Percentiles rank a stretch among this genome's conserved stretches.
Conservation (phyloP, 2,329 filamentous ascomycete species). For the Periglandula ipomoeae region DNA sequence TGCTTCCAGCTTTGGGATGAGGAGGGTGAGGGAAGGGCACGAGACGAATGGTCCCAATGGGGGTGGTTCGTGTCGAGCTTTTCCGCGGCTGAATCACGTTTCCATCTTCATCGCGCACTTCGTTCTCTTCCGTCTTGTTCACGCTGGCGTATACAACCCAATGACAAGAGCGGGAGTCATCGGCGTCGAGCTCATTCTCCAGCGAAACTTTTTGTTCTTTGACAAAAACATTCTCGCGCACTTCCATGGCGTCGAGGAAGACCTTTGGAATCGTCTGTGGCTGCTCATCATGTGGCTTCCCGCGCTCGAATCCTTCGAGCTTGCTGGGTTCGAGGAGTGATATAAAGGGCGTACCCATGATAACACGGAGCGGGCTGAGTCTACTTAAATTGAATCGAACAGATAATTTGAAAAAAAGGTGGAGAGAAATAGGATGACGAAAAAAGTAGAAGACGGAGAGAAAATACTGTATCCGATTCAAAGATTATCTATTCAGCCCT, state of each 20-base stretch:
- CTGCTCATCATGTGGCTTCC: conserved; percentile 33
- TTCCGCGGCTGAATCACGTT: conserved; percentile 31
- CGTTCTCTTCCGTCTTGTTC: conserved; percentile 33
- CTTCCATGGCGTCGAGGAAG: conserved; percentile 56
- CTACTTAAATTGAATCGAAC: too few relatives aligned
- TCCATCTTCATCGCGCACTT: conserved; percentile 34
- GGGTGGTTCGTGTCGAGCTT: conserved; percentile 38
- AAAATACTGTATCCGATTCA: too few relatives aligned
- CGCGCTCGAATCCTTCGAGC: conserved; percentile 38
- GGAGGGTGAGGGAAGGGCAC: conserved; percentile 71
- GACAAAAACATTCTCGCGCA: conserved; percentile 54
- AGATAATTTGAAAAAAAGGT: too few relatives aligned
- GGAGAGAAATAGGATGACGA: too few relatives aligned
- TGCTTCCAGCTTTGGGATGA: conserved; percentile 45
- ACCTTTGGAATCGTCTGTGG: conserved; percentile 35
- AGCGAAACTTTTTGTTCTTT: conserved; percentile 47
- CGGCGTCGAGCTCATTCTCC: conserved; percentile 68
- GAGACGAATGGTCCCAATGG: conserved; percentile 65
- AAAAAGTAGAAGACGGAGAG: too few relatives aligned
- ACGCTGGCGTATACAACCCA: conserved; percentile 76
- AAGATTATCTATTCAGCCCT: not conserved
- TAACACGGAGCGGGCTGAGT: conserved; percentile 3
- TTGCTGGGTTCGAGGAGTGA: conserved; percentile 37
- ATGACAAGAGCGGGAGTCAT: conserved; percentile 73
- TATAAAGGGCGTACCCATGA: conserved; percentile 43